Conservation (phyloP, 2,329 filamentous ascomycete species). For the Intubia oerlemansii region DNA sequence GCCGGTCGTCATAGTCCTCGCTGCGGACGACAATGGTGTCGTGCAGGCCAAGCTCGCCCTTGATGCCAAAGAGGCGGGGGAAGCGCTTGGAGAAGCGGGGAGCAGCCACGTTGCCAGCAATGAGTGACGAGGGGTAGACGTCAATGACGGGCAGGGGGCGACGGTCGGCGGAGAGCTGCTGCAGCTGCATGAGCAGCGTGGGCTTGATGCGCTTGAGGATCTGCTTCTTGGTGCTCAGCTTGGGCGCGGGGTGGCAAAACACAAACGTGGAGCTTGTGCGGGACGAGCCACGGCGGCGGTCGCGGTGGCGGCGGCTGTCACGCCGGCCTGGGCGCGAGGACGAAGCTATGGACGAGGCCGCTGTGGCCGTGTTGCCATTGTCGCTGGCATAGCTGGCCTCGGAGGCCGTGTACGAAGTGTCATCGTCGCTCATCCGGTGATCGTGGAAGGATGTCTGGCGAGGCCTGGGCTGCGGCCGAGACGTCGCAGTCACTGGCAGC, state of each 20-base stretch:
- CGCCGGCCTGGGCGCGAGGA: constrained; percentile 15
- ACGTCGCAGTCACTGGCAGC: neutral
- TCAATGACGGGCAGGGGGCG: constrained; percentile 50
- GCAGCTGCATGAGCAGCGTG: constrained; percentile 49
- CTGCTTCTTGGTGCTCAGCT: constrained; percentile 36
- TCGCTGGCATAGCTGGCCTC: constrained; percentile 24
- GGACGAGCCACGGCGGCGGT: no score
- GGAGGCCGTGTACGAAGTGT: constrained; percentile 21
- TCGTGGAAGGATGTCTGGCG: neutral
- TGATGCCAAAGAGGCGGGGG: constrained; percentile 40
- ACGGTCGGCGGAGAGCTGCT: constrained; percentile 36
- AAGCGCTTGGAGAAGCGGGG: constrained; percentile 37
- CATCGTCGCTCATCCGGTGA: constrained; percentile 24
- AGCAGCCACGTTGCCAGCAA: constrained; percentile 32
- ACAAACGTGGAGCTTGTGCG: constrained; percentile 45
- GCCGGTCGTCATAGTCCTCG: constrained; percentile 43
- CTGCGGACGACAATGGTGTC: constrained; percentile 53
- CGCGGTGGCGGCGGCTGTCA: constrained; percentile 15
- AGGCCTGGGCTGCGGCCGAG: constrained; percentile 4
- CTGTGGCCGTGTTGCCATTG: no score
- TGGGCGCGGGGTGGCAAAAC: constrained; percentile 45
- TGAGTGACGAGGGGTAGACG: constrained; percentile 45
- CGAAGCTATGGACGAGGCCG: constrained; percentile 16
- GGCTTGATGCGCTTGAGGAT: constrained; percentile 46
- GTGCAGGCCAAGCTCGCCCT: constrained; percentile 39